Base-by-base conservation (phyloP, 768 basidiomycete species). In the Termitomyces sp. region DNA sequence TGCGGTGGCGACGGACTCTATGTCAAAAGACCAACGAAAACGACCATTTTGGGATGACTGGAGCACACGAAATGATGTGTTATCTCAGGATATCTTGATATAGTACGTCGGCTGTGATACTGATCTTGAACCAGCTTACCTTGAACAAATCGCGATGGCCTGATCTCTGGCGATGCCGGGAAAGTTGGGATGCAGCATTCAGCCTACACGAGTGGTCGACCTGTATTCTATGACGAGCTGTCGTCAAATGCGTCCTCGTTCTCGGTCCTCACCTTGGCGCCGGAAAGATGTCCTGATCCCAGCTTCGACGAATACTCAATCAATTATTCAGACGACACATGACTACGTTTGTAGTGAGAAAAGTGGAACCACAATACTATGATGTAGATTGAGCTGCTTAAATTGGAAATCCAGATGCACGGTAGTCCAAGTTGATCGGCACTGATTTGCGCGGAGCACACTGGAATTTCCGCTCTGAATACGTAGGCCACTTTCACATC, bases 41-140 rank as follows among this genome's bases (percentile, higher is more conserved):
- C 82, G 79, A 65, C 79, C 77, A 3, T 66, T 74, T 14, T 80
- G 77, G 15, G 72, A 75, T 40, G 64, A 70, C 7, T 82, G 78
- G 63, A 73, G 67, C 61, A 79, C 80, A 81, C 81, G 67, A 66
- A 78, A 56, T 56, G 38, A 49, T 63, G 57, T 68, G 70, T 63
- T 67, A 65, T 56, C 56, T 66, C 56, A 52, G 31, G 36, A 20
- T 37, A 46, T 20, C 34, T 17, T 56, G 60, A 62, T 50, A 34
- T 66, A 20, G 15, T 6, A 17, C 58, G n/a, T 42, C 34, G 77
- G 72, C 57, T 73, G 77, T 62, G 74, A 77, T 63, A 60, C 66
- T 40, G 57, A 59, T 58, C 29, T 32, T 42, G 55, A 57, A 43
- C 55, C 45, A 46, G 54, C 42, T 59, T 48, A 32, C 14, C 14